A percentile compares a stretch with the other conserved stretches of the same genome.
Evolutionary conservation across 148 eudicot genomes (phyloP).

Genomic region (Nyssa sinensis): DNA sequence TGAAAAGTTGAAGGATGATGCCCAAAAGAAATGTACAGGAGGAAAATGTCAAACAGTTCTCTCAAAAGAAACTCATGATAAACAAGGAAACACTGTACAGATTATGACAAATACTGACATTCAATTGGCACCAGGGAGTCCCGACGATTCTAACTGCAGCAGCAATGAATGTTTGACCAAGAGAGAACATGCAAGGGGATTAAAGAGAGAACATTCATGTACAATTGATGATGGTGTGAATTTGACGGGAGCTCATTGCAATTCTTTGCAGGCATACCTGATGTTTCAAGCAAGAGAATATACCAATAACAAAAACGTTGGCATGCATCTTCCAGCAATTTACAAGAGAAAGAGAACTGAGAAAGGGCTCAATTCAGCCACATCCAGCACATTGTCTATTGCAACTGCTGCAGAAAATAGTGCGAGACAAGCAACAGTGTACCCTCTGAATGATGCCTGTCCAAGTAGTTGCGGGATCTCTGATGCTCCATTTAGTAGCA

Average conservation of each 20-base stretch:
- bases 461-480: constrained; percentile 24
- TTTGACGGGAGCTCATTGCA: constrained; percentile 20
- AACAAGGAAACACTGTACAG: constrained; percentile 20
- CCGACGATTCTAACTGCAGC: constrained; percentile 38
- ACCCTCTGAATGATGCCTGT: constrained; percentile 18
- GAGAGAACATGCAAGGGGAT: constrained; percentile 38
- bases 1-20: constrained; percentile 10
- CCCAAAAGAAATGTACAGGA: constrained; percentile 23
- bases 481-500: constrained; percentile 20
- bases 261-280: constrained; percentile 33
- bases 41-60: constrained; percentile 42
- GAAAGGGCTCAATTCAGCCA: constrained; percentile 34
- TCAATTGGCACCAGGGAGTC: constrained; percentile 25
- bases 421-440: constrained; percentile 16
- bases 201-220: constrained; percentile 44
- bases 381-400: constrained; percentile 22
- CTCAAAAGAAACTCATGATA: constrained; percentile 38
- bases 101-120: constrained; percentile 9
- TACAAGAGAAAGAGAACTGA: constrained; percentile 69
- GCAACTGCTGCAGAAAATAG: constrained; percentile 18
- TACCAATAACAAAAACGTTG: constrained; percentile 20
- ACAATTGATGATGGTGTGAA: constrained; percentile 33
- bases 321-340: constrained; percentile 45
- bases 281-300: constrained; percentile 23
- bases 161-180: constrained; percentile 40